phyloP scores from a whole-genome alignment of 768 basidiomycete genomes.

The Trametes sanguinea region DNA sequence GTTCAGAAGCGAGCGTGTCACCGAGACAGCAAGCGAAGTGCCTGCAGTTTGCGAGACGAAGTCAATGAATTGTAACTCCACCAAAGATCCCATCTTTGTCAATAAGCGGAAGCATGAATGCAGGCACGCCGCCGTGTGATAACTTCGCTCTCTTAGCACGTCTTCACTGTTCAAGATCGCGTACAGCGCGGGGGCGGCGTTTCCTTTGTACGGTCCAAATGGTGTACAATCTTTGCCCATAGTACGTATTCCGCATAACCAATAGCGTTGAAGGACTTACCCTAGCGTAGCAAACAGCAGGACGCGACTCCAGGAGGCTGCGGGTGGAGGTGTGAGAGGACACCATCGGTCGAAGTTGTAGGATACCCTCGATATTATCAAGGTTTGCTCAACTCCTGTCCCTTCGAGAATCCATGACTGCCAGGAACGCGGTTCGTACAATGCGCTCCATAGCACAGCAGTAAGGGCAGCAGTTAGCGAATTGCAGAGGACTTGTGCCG shows the following conservation, averaged over 20 bases:
- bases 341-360: constrained; percentile 60
- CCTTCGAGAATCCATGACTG: constrained; percentile 11
- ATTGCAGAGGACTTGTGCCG: constrained; percentile 84
- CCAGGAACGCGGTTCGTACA: constrained; percentile 49
- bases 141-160: no score
- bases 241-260: no score
- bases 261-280: constrained; percentile 37
- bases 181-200: no score
- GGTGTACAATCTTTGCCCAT: no score
- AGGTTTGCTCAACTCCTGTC: constrained; percentile 15
- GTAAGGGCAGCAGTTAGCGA: constrained; percentile 66
- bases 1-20: constrained; percentile 91
- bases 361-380: constrained; percentile 10
- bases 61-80: no score
- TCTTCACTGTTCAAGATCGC: no score
- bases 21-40: constrained; percentile 90
- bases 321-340: constrained; percentile 48
- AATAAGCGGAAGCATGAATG: no score
- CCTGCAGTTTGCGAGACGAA: constrained; percentile 38
- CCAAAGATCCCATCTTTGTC: no score
- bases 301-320: constrained; percentile 56
- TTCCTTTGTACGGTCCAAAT: no score
- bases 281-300: constrained; percentile 69
- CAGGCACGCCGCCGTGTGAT: no score
- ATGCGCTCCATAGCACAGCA: constrained; percentile 61